These are phyloP conservation scores for Mortierella polycephala DNA, from an alignment of 371 early-diverging fungal species.

Conservation along the genomic window DNA sequence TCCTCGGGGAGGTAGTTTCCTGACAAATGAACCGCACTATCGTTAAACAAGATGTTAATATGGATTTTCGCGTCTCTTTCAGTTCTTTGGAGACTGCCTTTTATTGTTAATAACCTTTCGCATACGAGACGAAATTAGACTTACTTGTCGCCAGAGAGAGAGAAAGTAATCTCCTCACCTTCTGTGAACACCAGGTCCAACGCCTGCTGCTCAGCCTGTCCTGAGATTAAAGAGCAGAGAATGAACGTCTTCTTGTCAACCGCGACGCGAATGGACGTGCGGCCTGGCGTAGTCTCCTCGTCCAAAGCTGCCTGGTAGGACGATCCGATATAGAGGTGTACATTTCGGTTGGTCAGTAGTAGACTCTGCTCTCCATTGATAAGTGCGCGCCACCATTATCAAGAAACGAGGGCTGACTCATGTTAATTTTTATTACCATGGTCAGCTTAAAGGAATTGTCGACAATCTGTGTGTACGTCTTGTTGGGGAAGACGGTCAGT, in stretches of 20 bases:
- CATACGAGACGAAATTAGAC: not conserved
- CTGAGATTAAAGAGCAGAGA: constrained; percentile 83
- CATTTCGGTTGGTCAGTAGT: not conserved
- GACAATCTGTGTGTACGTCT: constrained; percentile 78
- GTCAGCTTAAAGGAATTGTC: constrained; percentile 80
- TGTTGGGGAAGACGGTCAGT: constrained; percentile 59
- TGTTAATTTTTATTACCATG: constrained; percentile 59
- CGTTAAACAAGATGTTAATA: not conserved
- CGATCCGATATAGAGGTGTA: not conserved
- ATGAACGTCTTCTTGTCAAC: constrained; percentile 76
- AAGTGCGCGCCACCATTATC: too few species aligned
- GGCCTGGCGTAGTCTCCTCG: constrained; percentile 61
- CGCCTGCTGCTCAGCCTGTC: constrained; percentile 65
- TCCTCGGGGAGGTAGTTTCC: constrained; percentile 74
- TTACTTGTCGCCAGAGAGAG: constrained; percentile 63
- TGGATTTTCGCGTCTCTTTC: not conserved
- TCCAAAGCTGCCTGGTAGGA: constrained; percentile 75
- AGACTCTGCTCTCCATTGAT: not conserved
- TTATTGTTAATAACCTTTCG: not conserved
- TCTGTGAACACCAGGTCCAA: constrained; percentile 79
- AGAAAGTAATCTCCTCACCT: constrained; percentile 83
- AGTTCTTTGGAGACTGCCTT: not conserved
- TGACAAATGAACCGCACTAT: constrained; percentile 70
- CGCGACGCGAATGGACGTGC: constrained; percentile 72
- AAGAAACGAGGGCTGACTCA: not conserved